A percentile compares a stretch with the other conserved stretches of the same genome.
Evolutionary conservation across 2,329 filamentous ascomycete genomes (phyloP).

Genomic region (Aspergillus hortae): DNA sequence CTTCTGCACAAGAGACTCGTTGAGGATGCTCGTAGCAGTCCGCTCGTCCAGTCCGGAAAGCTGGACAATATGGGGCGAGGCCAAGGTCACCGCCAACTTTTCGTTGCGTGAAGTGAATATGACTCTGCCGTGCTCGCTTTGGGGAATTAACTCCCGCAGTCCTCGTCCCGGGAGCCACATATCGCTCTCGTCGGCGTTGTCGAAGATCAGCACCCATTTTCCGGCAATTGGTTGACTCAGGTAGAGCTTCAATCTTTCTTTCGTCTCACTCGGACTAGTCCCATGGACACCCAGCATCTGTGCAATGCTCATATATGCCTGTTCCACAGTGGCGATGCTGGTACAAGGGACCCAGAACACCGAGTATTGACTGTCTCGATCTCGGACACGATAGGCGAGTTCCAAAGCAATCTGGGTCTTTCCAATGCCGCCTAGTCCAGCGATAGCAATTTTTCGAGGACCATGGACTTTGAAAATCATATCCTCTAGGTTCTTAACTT

Average conservation of each 20-base stretch:
- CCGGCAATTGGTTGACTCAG: conserved; percentile 10
- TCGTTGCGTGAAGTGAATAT: conserved; percentile 26
- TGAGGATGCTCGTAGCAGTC: background rate
- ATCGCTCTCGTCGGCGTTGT: conserved; percentile 22
- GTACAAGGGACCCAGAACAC: conserved; percentile 27
- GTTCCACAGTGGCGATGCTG: conserved; percentile 15
- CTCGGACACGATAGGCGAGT: conserved; percentile 11
- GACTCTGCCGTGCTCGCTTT: conserved; percentile 19
- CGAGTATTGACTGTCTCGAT: conserved; percentile 9
- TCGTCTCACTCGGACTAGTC: conserved; percentile 1
- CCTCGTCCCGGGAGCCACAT: conserved; percentile 12
- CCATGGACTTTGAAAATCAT: background rate
- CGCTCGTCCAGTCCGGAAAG: background rate
- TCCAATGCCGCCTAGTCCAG: background rate
- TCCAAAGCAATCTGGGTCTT: background rate
- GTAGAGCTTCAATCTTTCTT: conserved; percentile 3
- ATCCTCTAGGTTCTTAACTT: background rate
- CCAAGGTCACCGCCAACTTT: conserved; percentile 16
- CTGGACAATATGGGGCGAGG: background rate
- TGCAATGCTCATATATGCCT: conserved; percentile 15
- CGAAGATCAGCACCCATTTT: conserved; percentile 21
- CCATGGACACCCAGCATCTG: conserved; percentile 9
- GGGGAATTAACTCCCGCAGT: conserved; percentile 13
- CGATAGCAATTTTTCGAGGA: background rate
- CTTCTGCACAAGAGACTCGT: background rate